These are phyloP conservation scores for Pulveroboletus sp. DNA, from an alignment of 768 basidiomycete genomes.

Conservation along the genomic window DNA sequence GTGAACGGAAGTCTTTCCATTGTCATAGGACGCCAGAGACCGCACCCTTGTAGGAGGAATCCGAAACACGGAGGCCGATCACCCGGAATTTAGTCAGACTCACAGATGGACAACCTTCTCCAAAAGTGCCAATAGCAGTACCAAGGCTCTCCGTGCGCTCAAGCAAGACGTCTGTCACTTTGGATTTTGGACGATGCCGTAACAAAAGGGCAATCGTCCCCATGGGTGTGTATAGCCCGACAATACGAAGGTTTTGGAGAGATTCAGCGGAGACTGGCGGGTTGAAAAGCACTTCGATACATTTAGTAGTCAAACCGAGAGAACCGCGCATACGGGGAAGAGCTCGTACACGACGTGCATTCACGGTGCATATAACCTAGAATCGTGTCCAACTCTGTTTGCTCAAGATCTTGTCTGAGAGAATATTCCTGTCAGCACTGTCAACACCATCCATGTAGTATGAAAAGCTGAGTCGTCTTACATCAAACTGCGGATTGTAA, in stretches of 20 bases:
- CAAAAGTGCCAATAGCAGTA: background rate
- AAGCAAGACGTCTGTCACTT: background rate
- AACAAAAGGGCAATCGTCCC: constrained; percentile 1
- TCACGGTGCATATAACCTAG: too few species aligned
- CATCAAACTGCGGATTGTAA: too few species aligned
- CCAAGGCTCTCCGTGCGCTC: background rate
- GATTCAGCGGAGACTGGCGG: background rate
- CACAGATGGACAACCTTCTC: constrained; percentile 1
- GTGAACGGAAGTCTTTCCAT: constrained; percentile 6
- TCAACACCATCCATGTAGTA: too few species aligned
- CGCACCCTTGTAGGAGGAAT: background rate
- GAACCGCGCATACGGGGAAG: background rate
- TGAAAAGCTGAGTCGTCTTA: too few species aligned
- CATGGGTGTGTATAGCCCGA: background rate
- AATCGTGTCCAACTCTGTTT: constrained; percentile 8
- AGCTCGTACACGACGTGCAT: constrained; percentile 6
- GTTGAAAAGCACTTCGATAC: constrained; percentile 1
- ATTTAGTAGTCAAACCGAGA: background rate
- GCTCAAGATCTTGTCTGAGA: background rate
- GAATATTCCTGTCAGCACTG: background rate
- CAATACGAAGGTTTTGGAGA: constrained; percentile 10
- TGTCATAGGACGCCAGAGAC: constrained; percentile 3
- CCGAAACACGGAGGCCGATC: background rate
- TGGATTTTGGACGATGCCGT: constrained; percentile 6
- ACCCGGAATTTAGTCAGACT: too few species aligned